A percentile compares a stretch with the other conserved stretches of the same genome.
These are phyloP conservation scores for Corylus heterophylla DNA, from an alignment of 306 rosid species.

Conservation along the genomic window DNA sequence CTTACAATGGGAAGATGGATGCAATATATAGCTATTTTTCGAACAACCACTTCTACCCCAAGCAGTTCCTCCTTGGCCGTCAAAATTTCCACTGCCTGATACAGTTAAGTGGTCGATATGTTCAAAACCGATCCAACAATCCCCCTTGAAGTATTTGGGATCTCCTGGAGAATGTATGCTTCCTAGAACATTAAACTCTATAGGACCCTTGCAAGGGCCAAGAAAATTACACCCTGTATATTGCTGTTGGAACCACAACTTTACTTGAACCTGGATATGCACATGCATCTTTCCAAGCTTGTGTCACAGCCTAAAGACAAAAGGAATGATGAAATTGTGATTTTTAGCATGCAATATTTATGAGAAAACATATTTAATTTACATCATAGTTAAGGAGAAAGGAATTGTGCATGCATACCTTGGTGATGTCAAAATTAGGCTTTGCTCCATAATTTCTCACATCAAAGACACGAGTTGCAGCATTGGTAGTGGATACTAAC, in stretches of 20 bases:
- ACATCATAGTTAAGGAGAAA: too few species aligned
- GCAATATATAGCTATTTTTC: constrained; percentile 22
- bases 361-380: background rate
- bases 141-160: too few species aligned
- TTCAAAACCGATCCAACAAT: constrained; percentile 41
- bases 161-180: too few species aligned
- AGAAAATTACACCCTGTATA: too few species aligned
- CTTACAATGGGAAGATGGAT: constrained; percentile 32
- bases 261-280: too few species aligned
- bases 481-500: background rate
- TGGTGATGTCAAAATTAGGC: constrained; percentile 16
- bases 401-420: constrained; percentile 1
- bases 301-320: constrained; percentile 21
- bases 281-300: constrained; percentile 46
- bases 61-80: constrained; percentile 44
- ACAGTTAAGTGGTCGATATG: constrained; percentile 31
- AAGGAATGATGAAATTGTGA: background rate
- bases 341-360: too few species aligned
- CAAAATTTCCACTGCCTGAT: constrained; percentile 48
- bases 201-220: too few species aligned
- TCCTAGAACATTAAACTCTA: too few species aligned
- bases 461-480: background rate
- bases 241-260: too few species aligned
- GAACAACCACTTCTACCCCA: constrained; percentile 41
- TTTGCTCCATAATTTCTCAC: constrained; percentile 26